Percentiles rank a stretch among this genome's conserved stretches.
These are phyloP conservation scores for Arachis monticola DNA, from an alignment of 331 rosid genomes.

Conservation along the genomic window DNA sequence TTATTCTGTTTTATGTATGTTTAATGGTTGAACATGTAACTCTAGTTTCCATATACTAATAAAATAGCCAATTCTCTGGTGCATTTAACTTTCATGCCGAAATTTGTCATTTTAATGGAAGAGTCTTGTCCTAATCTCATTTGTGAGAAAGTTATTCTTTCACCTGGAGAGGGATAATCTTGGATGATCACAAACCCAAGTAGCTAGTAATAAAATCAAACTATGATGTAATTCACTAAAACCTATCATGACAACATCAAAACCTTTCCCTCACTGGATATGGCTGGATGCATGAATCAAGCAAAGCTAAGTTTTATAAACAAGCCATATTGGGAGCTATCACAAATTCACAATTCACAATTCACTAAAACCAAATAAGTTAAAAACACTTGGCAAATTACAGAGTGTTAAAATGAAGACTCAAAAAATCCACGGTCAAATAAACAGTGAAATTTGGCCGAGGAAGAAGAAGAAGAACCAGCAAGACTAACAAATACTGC, in stretches of 20 bases:
- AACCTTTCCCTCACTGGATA: background rate
- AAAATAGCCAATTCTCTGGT: background rate
- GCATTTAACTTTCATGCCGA: no score
- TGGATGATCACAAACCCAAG: no score
- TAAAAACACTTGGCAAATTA: constrained; percentile 21
- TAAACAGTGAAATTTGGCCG: constrained; percentile 29
- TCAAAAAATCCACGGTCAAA: constrained; percentile 37
- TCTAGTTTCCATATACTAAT: background rate
- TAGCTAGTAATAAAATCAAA: background rate
- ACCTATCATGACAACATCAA: background rate
- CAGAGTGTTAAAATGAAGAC: constrained; percentile 33
- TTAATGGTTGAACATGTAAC: background rate
- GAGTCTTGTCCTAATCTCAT: no score
- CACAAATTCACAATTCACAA: background rate
- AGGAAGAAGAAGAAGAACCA: constrained; percentile 30
- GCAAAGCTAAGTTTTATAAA: background rate
- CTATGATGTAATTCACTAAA: constrained; percentile 3
- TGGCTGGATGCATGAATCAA: background rate
- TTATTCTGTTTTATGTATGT: background rate
- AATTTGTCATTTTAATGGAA: no score
- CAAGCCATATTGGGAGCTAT: background rate
- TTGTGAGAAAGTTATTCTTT: no score
- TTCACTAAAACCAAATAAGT: constrained; percentile 1
- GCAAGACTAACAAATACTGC: constrained; percentile 35
- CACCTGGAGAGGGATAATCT: no score